phyloP scores from a whole-genome alignment of 805 yeast species.

The Metschnikowia santaceciliae region DNA sequence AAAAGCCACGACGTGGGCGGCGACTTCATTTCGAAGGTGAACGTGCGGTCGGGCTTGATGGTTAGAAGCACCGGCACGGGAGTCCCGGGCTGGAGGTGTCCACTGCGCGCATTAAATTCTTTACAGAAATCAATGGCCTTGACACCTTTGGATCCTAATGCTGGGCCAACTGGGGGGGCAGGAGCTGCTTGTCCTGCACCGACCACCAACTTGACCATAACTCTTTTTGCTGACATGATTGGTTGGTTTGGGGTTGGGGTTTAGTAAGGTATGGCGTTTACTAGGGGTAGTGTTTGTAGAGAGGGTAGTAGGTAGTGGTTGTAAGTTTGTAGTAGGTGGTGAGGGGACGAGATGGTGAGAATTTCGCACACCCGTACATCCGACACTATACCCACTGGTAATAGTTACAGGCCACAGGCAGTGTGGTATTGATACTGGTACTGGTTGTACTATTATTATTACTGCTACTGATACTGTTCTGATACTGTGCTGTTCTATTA shows the following conservation, averaged over 20 bases:
- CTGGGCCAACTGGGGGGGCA: slow-evolving; percentile 99
- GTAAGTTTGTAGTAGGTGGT: no score
- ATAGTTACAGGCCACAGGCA: no score
- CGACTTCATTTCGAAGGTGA: slow-evolving; percentile 78
- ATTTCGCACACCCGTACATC: slow-evolving; percentile 4
- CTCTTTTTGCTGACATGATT: slow-evolving; percentile 47
- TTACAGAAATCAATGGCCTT: slow-evolving; percentile 98
- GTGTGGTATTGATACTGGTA: no score
- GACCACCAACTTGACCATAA: slow-evolving; percentile 81
- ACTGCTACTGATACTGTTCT: no score
- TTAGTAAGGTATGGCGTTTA: no score
- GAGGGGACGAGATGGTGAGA: not conserved
- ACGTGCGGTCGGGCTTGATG: slow-evolving; percentile 89
- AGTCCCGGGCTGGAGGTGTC: slow-evolving; percentile 75
- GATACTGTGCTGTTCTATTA: no score
- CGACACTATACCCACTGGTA: no score
- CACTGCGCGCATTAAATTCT: slow-evolving; percentile 96
- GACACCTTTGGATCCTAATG: slow-evolving; percentile 96
- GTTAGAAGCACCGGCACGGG: slow-evolving; percentile 86
- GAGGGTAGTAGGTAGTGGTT: no score
- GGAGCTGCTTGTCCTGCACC: slow-evolving; percentile 99
- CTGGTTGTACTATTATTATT: no score
- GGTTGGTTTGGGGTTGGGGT: not conserved
- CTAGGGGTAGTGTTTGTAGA: not conserved
- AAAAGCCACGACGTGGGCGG: slow-evolving; percentile 90